Evolutionary conservation across 2,329 filamentous ascomycete species (phyloP).

Genomic region (Myriosclerotinia curreyana): DNA sequence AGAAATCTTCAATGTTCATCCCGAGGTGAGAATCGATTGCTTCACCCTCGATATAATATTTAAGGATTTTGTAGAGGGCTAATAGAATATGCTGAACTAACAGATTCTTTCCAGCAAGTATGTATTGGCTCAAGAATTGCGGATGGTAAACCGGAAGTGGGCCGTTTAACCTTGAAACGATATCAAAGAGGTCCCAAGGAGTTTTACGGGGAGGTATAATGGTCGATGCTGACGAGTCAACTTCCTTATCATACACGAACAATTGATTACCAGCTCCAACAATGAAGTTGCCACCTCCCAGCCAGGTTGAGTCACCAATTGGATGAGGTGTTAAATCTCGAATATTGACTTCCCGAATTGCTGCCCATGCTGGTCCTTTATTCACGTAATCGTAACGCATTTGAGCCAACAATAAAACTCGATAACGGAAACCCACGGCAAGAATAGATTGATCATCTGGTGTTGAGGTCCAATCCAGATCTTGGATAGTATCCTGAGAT

Average conservation of each 20-base stretch:
- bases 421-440: constrained; percentile 87
- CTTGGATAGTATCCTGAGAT: constrained; percentile 70
- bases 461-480: constrained; percentile 92
- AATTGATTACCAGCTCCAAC: constrained; percentile 90
- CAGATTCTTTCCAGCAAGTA: constrained; percentile 71
- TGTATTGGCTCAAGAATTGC: constrained; percentile 82
- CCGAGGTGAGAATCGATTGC: constrained; percentile 74
- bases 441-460: constrained; percentile 85
- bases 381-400: constrained; percentile 90
- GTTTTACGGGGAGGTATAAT: constrained; percentile 33
- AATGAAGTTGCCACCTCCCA: constrained; percentile 78
- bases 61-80: constrained; percentile 70
- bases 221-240: constrained; percentile 52
- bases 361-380: constrained; percentile 83
- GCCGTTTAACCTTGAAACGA: constrained; percentile 80
- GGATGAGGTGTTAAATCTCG: constrained; percentile 81
- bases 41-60: constrained; percentile 81
- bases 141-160: constrained; percentile 89
- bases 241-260: constrained; percentile 76
- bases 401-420: constrained; percentile 77
- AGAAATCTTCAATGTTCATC: constrained; percentile 59
- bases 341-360: constrained; percentile 78
- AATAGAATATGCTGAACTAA: constrained; percentile 72
- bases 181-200: constrained; percentile 66
- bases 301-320: constrained; percentile 91